Evolutionary conservation across 371 early-diverging fungal species (phyloP).

Genomic region (Circinella umbellata): DNA sequence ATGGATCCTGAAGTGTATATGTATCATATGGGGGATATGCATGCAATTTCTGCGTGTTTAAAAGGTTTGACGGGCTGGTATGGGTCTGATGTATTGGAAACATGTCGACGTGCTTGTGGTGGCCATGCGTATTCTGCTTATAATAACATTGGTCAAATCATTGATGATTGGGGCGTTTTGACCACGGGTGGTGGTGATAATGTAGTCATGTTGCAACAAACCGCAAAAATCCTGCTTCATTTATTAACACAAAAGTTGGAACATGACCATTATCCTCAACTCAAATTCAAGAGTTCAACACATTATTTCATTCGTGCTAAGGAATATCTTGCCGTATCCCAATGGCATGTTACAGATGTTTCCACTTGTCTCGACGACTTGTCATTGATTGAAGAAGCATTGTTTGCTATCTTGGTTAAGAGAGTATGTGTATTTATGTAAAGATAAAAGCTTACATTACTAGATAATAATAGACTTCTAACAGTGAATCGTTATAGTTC

Average conservation of each 20-base stretch:
- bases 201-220: constrained; percentile 68
- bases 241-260: constrained; percentile 34
- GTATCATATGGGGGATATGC: constrained; percentile 65
- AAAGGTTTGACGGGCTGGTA: constrained; percentile 64
- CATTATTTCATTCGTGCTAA: constrained; percentile 37
- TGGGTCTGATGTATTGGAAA: constrained; percentile 63
- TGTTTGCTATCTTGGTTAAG: constrained; percentile 40
- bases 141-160: constrained; percentile 66
- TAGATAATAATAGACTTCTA: too few relatives aligned
- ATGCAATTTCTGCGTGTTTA: constrained; percentile 62
- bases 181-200: constrained; percentile 81
- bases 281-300: constrained; percentile 43
- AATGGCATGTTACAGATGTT: constrained; percentile 30
- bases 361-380: constrained; percentile 32
- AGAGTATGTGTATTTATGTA: constrained; percentile 25
- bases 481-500: constrained; percentile 14
- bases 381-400: constrained; percentile 31
- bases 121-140: constrained; percentile 71
- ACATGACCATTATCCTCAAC: constrained; percentile 28
- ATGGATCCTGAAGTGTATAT: constrained; percentile 53
- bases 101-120: constrained; percentile 62
- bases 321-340: constrained; percentile 27
- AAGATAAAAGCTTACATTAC: too few relatives aligned
- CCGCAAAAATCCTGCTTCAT: constrained; percentile 38
- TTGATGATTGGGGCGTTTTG: constrained; percentile 70